Base-by-base conservation (phyloP, 2,329 filamentous ascomycete species). In the Scedosporium apiospermum region DNA sequence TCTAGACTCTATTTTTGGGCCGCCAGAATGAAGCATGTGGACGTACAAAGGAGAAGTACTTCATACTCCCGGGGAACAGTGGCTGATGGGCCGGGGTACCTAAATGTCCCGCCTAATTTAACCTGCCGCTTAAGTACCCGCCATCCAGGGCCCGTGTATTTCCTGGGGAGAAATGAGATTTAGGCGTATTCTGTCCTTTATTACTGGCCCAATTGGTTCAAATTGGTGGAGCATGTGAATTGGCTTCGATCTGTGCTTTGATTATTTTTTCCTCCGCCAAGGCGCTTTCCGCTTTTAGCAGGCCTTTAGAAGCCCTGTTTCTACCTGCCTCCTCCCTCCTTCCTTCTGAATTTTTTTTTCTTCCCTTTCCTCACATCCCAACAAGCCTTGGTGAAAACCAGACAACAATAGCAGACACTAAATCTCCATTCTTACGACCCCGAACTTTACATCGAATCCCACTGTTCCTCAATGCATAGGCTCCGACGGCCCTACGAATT, bases 401-500 rank as follows among this genome's bases (percentile, higher is more conserved):
- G 21, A 44, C 57, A 41, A 42, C 57, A 23, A 42, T 16, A 46
- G 30, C 12, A 44, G 18, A 14, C 21, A n/a, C 16, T 5, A 58
- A 57, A 51, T 10, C 21, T 46, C 9, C 12, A 57, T 26, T 44
- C 46, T 21, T 21, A n/a, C 12, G 27, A 38, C 38, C 12, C 18
- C 21, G 51, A 38, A 23, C 27, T 14, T 10, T 18, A 62, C 23
- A 53, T 38, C 57, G 34, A 38, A 42, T 23, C 30, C 12, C 30
- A 38, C 21, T 26, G 57, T 38, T 57, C 58, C 61, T 63, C 61
- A 63, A 63, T 63, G 61, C 55, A 63, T 63, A 44, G 21, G 34
- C 53, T 23, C 38, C 34, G 46, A 44, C 41, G 27, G 44, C 42
- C 55, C 12, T 51, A 34, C 57, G 42, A 63, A 46, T 27, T 18